A percentile compares a stretch with the other conserved stretches of the same genome.
These are phyloP conservation scores for Tuber melanosporum DNA, from an alignment of 495 filamentous ascomycete genomes.

Conservation along the genomic window DNA sequence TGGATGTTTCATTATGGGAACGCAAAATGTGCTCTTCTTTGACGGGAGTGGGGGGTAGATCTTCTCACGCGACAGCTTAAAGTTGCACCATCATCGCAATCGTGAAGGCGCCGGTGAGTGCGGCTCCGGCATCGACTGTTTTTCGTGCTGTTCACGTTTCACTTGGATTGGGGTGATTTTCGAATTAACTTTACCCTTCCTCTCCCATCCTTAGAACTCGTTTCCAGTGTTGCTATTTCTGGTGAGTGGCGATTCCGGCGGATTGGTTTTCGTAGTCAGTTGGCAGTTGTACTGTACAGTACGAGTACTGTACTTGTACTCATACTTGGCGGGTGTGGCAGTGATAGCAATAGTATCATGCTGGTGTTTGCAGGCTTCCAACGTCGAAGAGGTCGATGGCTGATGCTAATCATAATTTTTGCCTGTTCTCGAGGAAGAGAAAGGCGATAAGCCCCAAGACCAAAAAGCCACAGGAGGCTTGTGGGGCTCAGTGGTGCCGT, in stretches of 20 bases:
- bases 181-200: not conserved
- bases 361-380: not conserved
- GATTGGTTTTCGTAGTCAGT: not conserved
- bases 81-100: not conserved
- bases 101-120: not conserved
- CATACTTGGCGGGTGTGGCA: not conserved
- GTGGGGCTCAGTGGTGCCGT: not conserved
- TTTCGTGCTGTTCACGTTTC: not conserved
- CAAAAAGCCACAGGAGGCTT: not conserved
- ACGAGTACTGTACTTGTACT: too few species aligned
- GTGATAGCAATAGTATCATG: not conserved
- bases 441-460: too few species aligned
- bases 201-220: not conserved
- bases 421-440: not conserved
- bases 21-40: too few species aligned
- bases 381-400: not conserved
- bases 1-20: too few species aligned
- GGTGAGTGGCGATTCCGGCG: not conserved
- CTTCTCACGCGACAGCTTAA: too few species aligned
- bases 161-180: not conserved
- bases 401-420: not conserved
- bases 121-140: not conserved
- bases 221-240: not conserved
- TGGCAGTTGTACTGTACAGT: not conserved
- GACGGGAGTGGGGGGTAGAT: too few species aligned